Evolutionary conservation across 1,284 basidiomycete genomes (phyloP).

Genomic region (Rhodotorula sp.): DNA sequence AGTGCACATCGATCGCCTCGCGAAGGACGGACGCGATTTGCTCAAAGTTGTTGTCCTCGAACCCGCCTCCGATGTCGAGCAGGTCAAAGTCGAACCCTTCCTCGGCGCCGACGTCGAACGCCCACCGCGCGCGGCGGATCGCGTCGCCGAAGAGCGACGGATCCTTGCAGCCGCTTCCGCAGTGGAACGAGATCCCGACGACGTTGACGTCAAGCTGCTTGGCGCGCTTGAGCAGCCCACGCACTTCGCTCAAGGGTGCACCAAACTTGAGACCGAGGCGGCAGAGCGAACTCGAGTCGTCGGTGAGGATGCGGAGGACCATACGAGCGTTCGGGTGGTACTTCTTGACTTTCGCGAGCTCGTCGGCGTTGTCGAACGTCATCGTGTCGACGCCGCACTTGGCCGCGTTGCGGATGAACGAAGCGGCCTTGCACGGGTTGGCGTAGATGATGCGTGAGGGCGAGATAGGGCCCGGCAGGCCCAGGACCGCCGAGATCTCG

Average conservation of each 20-base stretch:
- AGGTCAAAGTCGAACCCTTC: conserved; percentile 79
- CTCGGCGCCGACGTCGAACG: conserved; percentile 80
- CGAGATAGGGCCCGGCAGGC: conserved; percentile 59
- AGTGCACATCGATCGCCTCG: conserved; percentile 72
- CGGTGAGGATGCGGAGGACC: conserved; percentile 90
- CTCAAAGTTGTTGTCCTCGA: conserved; percentile 86
- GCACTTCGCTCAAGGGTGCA: conserved; percentile 80
- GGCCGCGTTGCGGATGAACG: conserved; percentile 83
- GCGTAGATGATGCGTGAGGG: conserved; percentile 90
- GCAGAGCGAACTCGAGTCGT: conserved; percentile 93
- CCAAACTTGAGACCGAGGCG: conserved; percentile 95
- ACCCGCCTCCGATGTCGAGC: conserved; percentile 93
- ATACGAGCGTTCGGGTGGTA: conserved; percentile 79
- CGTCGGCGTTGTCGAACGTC: conserved; percentile 98
- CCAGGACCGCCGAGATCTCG: conserved; percentile 82
- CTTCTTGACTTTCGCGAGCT: conserved; percentile 90
- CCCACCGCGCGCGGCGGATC: conserved; percentile 72
- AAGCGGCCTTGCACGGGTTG: conserved; percentile 96
- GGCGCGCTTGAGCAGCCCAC: conserved; percentile 74
- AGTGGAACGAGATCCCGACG: conserved; percentile 95
- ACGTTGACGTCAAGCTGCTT: conserved; percentile 78
- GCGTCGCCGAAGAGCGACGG: conserved; percentile 86
- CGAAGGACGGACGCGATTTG: conserved; percentile 70
- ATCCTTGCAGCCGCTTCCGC: conserved; percentile 95
- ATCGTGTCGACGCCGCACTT: conserved; percentile 79